A percentile compares a stretch with the other conserved stretches of the same genome.
phyloP scores from a whole-genome alignment of 2,329 filamentous ascomycete species.

The Aplosporella prunicola region DNA sequence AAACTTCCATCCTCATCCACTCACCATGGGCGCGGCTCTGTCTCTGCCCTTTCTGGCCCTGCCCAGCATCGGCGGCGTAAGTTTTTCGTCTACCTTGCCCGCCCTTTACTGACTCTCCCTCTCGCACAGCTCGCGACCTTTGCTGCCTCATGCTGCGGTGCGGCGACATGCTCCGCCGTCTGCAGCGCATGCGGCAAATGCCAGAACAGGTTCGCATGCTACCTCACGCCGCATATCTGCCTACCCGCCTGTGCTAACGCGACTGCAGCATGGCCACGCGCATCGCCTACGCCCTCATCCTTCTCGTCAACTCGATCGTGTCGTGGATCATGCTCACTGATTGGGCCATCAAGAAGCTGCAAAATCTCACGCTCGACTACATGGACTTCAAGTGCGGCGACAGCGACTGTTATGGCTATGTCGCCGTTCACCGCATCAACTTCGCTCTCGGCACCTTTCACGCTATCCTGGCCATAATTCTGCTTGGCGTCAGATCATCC shows the following conservation, averaged over 20 bases:
- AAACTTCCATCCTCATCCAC: slow-evolving; percentile 15
- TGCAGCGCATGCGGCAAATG: slow-evolving; percentile 96
- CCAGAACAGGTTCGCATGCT: slow-evolving; percentile 78
- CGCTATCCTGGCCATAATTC: slow-evolving; percentile 69
- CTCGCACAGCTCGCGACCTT: slow-evolving; percentile 60
- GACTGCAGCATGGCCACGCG: slow-evolving; percentile 74
- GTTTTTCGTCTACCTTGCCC: slow-evolving; percentile 25
- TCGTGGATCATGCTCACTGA: slow-evolving; percentile 99
- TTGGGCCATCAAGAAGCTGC: slow-evolving; percentile 93
- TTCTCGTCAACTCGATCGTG: slow-evolving; percentile 91
- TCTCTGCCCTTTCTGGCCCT: slow-evolving; percentile 83
- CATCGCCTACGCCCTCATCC: slow-evolving; percentile 89
- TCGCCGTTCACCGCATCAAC: slow-evolving; percentile 95
- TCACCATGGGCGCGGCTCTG: slow-evolving; percentile 75
- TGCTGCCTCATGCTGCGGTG: slow-evolving; percentile 86
- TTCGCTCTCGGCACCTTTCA: slow-evolving; percentile 95
- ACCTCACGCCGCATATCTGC: no score
- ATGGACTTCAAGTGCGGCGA: slow-evolving; percentile 88
- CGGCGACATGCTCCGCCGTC: slow-evolving; percentile 90
- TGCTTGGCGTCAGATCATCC: slow-evolving; percentile 78
- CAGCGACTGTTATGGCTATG: slow-evolving; percentile 87
- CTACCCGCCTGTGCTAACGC: slow-evolving; percentile 14
- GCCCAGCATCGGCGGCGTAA: slow-evolving; percentile 76
- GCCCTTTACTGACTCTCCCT: slow-evolving; percentile 18
- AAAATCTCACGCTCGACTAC: slow-evolving; percentile 87